Percentiles rank a stretch among this genome's conserved stretches.
Evolutionary conservation across 1,284 basidiomycete species (phyloP).

Genomic region (Cryptococcus sp.): DNA sequence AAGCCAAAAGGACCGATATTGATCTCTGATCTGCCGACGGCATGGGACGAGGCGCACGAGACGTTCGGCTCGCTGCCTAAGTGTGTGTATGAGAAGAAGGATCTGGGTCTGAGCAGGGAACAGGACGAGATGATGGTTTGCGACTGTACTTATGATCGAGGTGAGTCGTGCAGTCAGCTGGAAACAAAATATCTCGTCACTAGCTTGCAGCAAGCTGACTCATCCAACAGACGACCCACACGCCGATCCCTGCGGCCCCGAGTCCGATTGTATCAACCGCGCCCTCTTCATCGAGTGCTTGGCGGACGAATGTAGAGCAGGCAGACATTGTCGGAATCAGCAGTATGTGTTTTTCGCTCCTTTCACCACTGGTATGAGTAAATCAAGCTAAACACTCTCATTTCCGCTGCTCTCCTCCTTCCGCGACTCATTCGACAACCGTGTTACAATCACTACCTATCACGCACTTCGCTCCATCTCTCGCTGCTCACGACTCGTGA

Average conservation of each 20-base stretch:
- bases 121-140: slow-evolving; percentile 89
- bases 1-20: slow-evolving; percentile 44
- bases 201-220: no score
- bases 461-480: no score
- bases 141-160: slow-evolving; percentile 79
- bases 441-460: no score
- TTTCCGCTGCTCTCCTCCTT: no score
- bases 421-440: no score
- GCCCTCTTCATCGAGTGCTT: slow-evolving; percentile 97
- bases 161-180: slow-evolving; percentile 59
- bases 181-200: no score
- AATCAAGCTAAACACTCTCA: no score
- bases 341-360: slow-evolving; percentile 60
- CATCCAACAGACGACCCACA: slow-evolving; percentile 56
- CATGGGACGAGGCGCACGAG: slow-evolving; percentile 69
- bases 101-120: slow-evolving; percentile 82
- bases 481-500: no score
- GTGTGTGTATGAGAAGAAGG: slow-evolving; percentile 86
- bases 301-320: slow-evolving; percentile 81
- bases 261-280: slow-evolving; percentile 94
- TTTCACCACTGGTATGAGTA: not conserved
- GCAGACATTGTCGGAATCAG: slow-evolving; percentile 84
- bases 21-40: slow-evolving; percentile 74
- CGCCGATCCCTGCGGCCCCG: slow-evolving; percentile 76
- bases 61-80: slow-evolving; percentile 73